phyloP scores from a whole-genome alignment of 208 protist genomes.

The Wallacemonas sp. region DNA sequence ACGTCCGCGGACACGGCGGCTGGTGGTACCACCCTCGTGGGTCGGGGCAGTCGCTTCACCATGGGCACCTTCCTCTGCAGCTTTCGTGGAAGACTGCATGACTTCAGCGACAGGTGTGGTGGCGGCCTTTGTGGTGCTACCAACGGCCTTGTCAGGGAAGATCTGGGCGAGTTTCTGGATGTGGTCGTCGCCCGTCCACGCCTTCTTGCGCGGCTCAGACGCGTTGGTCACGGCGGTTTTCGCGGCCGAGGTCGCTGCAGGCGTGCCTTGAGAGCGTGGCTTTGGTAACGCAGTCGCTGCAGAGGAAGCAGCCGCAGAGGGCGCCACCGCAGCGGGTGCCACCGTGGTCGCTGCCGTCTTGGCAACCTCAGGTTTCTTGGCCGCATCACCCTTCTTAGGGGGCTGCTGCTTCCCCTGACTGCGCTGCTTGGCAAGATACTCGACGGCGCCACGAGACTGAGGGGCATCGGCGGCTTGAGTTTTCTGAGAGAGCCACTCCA shows the following conservation, averaged over 20 bases:
- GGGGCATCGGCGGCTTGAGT: conserved; percentile 26
- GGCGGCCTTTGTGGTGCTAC: neutral
- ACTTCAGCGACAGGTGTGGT: neutral
- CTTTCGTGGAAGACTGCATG: neutral
- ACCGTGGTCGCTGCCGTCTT: neutral
- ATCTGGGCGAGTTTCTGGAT: conserved; percentile 25
- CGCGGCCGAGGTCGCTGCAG: neutral
- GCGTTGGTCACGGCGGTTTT: conserved; percentile 10
- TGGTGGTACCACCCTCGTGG: too few relatives aligned
- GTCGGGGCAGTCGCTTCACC: too few relatives aligned
- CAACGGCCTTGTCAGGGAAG: conserved; percentile 23
- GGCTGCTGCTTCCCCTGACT: neutral
- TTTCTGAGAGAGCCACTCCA: conserved; percentile 69
- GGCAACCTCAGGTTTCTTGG: neutral
- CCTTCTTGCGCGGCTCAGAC: conserved; percentile 1
- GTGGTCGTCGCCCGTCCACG: conserved; percentile 12
- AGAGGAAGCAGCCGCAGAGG: conserved; percentile 1
- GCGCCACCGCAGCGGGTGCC: neutral
- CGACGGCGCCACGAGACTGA: conserved; percentile 55
- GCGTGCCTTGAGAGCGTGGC: conserved; percentile 28
- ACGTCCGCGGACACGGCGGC: conserved; percentile 32
- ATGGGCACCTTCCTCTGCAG: too few relatives aligned
- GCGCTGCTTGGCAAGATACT: conserved; percentile 61
- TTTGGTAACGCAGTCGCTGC: conserved; percentile 21
- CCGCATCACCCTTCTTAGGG: neutral